Percentiles rank a stretch among this genome's conserved stretches.
These are phyloP conservation scores for Septoria petroselini DNA, from an alignment of 2,329 filamentous ascomycete genomes.

Conservation along the genomic window DNA sequence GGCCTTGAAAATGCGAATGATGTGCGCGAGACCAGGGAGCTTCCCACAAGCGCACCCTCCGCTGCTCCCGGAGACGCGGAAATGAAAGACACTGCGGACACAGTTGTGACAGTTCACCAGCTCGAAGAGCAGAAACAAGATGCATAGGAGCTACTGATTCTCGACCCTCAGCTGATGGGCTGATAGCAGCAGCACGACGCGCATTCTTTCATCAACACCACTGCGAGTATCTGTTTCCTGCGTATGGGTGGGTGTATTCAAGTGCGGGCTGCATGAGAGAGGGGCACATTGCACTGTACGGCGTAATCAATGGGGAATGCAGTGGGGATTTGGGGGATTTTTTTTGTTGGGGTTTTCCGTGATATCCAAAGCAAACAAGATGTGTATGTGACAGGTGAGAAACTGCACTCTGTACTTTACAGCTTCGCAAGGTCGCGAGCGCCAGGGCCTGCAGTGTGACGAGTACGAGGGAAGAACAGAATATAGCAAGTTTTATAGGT, in stretches of 20 bases:
- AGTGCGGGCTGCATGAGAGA: too few species aligned
- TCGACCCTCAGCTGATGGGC: slow-evolving; percentile 2
- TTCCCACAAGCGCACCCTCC: slow-evolving; percentile 7
- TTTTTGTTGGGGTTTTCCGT: not conserved
- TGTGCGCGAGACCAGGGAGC: slow-evolving; percentile 19
- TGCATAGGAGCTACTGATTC: not conserved
- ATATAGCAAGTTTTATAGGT: too few species aligned
- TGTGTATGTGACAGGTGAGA: not conserved
- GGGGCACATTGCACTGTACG: too few species aligned
- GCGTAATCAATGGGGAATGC: too few species aligned
- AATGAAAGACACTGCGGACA: slow-evolving; percentile 1
- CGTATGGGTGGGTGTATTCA: not conserved
- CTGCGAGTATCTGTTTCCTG: not conserved
- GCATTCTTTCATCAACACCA: too few species aligned
- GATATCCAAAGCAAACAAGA: not conserved
- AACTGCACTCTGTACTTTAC: slow-evolving; percentile 4
- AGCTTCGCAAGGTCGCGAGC: not conserved
- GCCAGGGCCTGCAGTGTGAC: slow-evolving; percentile 49
- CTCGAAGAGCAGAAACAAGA: slow-evolving; percentile 13
- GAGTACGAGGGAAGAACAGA: too few species aligned
- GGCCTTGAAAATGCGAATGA: slow-evolving; percentile 29
- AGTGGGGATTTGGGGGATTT: too few species aligned
- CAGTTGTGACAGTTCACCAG: slow-evolving; percentile 4
- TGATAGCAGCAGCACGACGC: too few species aligned
- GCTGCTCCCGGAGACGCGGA: not conserved